Percentiles rank a stretch among this genome's conserved stretches.
These are phyloP conservation scores for Nannochloropsis salina DNA, from an alignment of 108 stramenopile species.

Conservation along the genomic window DNA sequence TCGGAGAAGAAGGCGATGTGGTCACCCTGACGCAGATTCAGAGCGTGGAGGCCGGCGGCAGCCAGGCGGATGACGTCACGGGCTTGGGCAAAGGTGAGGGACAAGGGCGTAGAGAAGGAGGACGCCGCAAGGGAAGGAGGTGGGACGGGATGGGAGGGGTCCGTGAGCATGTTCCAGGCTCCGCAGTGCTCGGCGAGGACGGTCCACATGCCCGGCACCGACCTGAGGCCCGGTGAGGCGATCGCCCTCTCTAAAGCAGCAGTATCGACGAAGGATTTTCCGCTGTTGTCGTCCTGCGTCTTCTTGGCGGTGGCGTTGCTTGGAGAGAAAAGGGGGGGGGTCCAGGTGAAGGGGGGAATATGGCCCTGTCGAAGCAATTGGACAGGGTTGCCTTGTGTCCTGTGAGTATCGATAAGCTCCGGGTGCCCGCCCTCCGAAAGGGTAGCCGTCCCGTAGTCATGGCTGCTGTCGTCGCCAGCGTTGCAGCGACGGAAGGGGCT, in stretches of 20 bases:
- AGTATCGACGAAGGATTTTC: neutral
- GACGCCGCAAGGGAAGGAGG: neutral
- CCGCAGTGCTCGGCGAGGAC: conserved; percentile 2
- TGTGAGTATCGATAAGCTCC: too few relatives aligned
- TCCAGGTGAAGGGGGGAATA: neutral
- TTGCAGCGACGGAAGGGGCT: too few relatives aligned
- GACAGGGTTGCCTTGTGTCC: neutral
- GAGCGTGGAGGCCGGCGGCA: neutral
- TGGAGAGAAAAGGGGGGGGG: neutral
- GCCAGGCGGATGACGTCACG: neutral
- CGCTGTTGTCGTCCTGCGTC: neutral
- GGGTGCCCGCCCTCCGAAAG: too few relatives aligned
- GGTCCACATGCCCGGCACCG: neutral
- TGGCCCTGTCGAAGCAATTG: neutral
- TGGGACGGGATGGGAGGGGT: neutral
- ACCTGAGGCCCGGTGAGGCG: neutral
- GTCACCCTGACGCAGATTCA: neutral
- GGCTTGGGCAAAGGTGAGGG: conserved; percentile 1
- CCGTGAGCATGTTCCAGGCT: neutral
- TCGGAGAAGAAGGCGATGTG: neutral
- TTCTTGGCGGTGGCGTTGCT: neutral
- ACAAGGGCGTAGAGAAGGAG: neutral
- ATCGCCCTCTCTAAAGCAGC: neutral
- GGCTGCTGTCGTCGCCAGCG: too few relatives aligned
- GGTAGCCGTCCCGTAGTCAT: too few relatives aligned